Evolutionary conservation across 2,329 filamentous ascomycete genomes (phyloP), one percentile per base, ranked within the genome.

Genomic region (Pseudogymnoascus sp.): DNA sequence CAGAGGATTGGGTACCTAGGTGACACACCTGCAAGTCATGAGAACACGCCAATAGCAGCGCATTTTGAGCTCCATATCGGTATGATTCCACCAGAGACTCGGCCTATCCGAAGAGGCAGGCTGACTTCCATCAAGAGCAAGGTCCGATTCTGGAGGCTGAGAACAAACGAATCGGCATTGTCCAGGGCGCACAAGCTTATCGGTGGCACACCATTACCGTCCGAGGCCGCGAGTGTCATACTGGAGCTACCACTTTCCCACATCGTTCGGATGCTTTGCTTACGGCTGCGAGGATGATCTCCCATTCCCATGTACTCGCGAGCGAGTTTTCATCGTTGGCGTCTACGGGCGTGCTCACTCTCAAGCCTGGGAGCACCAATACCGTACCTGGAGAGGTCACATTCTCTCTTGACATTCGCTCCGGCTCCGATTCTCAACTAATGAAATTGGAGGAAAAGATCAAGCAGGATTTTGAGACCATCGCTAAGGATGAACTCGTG

Each of bases 21-120:
- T 12, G 67, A 74, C 0, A 74, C 79, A 0, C 79, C 81, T 7
- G 82, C 83, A 21, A 84, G 78, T 61, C 79, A 87, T 71, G 77
- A 80, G 65, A 76, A 79, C 33, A 83, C 81, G 14, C 88, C 87
- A 0, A 84, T 92, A 74, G 87, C 83, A 0, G 89, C 88, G 0
- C 89, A 93, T 72, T 92, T 93, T 69, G 90, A 93, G 73, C 79
- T 94, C 8, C 90, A 94, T 70, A 93, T 93, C 61, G 91, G 37
- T 39, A 39, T 39, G 37, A 39, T 10, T n/a, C 37, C 37, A 39
- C 37, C 4, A 19, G n/a, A 19, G 7, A 39, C 10, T 16, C n/a
- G n/a, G 37, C 10, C 19, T 19, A 39, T 39, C n/a, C 19, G 8
- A 19, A 4, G 6, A 10, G n/a, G 3, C 8, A 19, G 2, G 7